Evolutionary conservation across 2,329 filamentous ascomycete species (phyloP).

Genomic region (Fusarium goolgardi): DNA sequence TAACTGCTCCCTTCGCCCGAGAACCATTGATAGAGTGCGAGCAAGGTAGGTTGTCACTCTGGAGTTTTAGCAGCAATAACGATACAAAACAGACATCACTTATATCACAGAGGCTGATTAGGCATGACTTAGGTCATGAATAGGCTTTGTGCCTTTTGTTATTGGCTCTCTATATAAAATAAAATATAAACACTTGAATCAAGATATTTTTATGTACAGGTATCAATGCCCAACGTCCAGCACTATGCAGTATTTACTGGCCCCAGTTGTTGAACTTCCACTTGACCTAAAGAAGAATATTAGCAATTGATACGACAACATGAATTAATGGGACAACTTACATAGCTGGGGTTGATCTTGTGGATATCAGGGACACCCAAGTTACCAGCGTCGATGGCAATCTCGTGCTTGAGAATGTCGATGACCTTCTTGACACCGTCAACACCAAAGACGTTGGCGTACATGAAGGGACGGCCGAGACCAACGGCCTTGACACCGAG

Average conservation of each 20-base stretch:
- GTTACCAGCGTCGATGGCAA: constrained; percentile 58
- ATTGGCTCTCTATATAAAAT: constrained; percentile 17
- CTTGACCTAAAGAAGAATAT: constrained; percentile 32
- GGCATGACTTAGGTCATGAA: neutral
- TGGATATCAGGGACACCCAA: constrained; percentile 55
- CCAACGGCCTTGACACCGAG: constrained; percentile 59
- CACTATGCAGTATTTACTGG: constrained; percentile 28
- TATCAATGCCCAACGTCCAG: constrained; percentile 6
- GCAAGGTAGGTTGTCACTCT: neutral
- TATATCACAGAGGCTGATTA: neutral
- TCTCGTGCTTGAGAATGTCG: constrained; percentile 61
- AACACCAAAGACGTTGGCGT: constrained; percentile 62
- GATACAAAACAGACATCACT: neutral
- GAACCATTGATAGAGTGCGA: neutral
- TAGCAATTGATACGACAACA: neutral
- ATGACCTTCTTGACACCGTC: constrained; percentile 60
- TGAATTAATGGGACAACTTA: constrained; percentile 8
- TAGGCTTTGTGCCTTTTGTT: constrained; percentile 7
- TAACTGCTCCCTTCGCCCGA: neutral
- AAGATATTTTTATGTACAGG: constrained; percentile 36
- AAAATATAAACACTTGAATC: constrained; percentile 37
- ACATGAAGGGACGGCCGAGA: constrained; percentile 64
- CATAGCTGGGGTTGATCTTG: constrained; percentile 49
- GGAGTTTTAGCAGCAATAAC: neutral
- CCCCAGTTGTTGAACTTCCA: constrained; percentile 45